Evolutionary conservation across 441 rosid species (phyloP).

Genomic region (Corymbia calophylla): DNA sequence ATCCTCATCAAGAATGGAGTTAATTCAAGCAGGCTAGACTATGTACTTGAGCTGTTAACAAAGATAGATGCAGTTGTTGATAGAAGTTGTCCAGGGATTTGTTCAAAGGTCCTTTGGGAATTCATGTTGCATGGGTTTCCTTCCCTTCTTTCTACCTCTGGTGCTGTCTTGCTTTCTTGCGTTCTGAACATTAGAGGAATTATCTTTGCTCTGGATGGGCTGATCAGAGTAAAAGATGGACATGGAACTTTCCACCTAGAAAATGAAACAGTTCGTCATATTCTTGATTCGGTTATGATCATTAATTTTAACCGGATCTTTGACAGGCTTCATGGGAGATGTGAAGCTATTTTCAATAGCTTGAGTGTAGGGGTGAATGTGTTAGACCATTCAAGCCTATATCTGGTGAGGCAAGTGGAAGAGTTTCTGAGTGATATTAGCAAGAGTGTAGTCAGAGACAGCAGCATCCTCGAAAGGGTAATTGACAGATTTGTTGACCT

Average conservation of each 20-base stretch:
- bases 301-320: constrained; percentile 82
- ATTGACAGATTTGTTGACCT: constrained; percentile 62
- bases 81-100: constrained; percentile 59
- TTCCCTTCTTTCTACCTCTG: constrained; percentile 47
- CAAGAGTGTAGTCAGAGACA: constrained; percentile 47
- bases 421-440: constrained; percentile 55
- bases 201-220: constrained; percentile 48
- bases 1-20: constrained; percentile 60
- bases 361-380: constrained; percentile 47
- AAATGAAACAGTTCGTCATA: constrained; percentile 38
- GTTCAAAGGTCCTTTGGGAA: constrained; percentile 74
- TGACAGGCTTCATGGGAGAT: constrained; percentile 55
- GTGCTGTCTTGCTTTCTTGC: constrained; percentile 79
- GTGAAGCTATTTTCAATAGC: constrained; percentile 58
- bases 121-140: constrained; percentile 96
- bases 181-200: constrained; percentile 65
- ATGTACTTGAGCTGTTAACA: constrained; percentile 41
- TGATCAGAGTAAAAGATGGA: constrained; percentile 46
- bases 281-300: constrained; percentile 63
- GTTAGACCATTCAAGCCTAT: constrained; percentile 59
- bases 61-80: constrained; percentile 60
- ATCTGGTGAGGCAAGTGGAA: constrained; percentile 85
- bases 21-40: constrained; percentile 50
- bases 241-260: constrained; percentile 38
- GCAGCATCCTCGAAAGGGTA: constrained; percentile 65